These are phyloP conservation scores for Kwoniella sp. DNA, from an alignment of 768 basidiomycete genomes.

Conservation along the genomic window DNA sequence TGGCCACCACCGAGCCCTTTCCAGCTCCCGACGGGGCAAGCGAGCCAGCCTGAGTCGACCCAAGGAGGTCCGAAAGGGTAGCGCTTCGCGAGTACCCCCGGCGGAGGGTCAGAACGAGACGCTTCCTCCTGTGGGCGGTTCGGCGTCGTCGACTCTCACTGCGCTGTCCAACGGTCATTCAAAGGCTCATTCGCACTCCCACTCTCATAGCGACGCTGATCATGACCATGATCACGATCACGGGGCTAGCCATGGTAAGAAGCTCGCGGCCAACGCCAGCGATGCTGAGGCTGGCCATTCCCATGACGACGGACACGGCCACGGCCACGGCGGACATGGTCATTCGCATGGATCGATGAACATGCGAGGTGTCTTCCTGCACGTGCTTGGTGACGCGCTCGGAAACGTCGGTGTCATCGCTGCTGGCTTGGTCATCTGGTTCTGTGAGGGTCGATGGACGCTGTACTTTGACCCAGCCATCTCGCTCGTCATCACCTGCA, in stretches of 20 bases:
- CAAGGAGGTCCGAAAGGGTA: constrained; percentile 1
- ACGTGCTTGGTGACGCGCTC: constrained; percentile 93
- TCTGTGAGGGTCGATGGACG: constrained; percentile 74
- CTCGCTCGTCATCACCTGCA: constrained; percentile 86
- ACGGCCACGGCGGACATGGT: constrained; percentile 37
- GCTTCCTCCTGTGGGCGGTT: constrained; percentile 16
- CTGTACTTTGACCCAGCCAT: constrained; percentile 91
- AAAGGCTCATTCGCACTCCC: constrained; percentile 17
- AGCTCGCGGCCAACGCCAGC: constrained; percentile 20
- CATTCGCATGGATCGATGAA: constrained; percentile 75
- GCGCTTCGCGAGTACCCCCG: constrained; percentile 15
- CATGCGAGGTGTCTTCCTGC: constrained; percentile 90
- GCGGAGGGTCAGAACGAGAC: constrained; percentile 29
- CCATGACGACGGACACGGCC: constrained; percentile 28
- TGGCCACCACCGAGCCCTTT: constrained; percentile 10
- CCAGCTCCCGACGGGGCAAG: constrained; percentile 5
- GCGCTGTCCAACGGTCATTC: constrained; percentile 11
- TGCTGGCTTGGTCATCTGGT: constrained; percentile 91
- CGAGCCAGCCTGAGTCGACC: constrained; percentile 16
- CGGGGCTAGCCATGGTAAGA: constrained; percentile 10
- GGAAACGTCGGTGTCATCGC: constrained; percentile 97
- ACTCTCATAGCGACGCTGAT: constrained; percentile 21
- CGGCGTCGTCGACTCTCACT: constrained; percentile 15
- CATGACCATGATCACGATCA: constrained; percentile 16
- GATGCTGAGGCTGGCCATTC: constrained; percentile 36